Percentiles rank a stretch among this genome's conserved stretches.
Conservation (phyloP, 257 asterid genomes). For the Eucommia ulmoides region DNA sequence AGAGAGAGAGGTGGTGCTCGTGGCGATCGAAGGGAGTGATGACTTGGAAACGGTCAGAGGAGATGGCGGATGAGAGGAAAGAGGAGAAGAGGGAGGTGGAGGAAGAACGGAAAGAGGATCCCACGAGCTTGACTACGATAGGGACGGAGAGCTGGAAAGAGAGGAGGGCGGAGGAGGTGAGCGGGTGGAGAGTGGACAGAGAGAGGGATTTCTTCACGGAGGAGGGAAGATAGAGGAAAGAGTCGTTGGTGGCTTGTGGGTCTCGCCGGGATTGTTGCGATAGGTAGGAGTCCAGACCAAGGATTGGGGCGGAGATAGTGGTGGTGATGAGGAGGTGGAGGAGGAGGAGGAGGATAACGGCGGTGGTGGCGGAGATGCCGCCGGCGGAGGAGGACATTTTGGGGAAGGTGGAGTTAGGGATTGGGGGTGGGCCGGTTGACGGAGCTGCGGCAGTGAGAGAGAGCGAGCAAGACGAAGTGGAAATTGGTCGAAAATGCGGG, state of each 20-base stretch:
- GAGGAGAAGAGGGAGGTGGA: conserved; percentile 52
- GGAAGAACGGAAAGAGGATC: conserved; percentile 43
- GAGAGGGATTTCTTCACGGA: conserved; percentile 42
- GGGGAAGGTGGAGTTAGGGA: conserved; percentile 10
- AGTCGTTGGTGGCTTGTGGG: conserved; percentile 58
- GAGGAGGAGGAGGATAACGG: conserved; percentile 18
- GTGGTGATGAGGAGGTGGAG: conserved; percentile 9
- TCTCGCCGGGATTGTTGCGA: conserved; percentile 48
- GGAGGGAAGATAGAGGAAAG: conserved; percentile 48
- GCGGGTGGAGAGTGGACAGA: conserved; percentile 26
- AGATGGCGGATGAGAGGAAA: conserved; percentile 49
- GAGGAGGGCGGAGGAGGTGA: conserved; percentile 43
- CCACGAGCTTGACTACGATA: conserved; percentile 63
- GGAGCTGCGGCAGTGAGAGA: not conserved
- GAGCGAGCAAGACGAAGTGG: too few relatives aligned
- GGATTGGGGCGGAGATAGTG: conserved; percentile 36
- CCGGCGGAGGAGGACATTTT: conserved; percentile 30
- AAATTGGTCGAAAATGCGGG: too few relatives aligned
- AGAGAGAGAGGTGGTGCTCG: conserved; percentile 51
- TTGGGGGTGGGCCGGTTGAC: conserved; percentile 2
- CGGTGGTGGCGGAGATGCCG: conserved; percentile 9
- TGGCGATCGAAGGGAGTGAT: conserved; percentile 47
- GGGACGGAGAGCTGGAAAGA: conserved; percentile 54
- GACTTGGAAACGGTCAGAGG: conserved; percentile 84
- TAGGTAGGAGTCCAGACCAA: conserved; percentile 73